phyloP scores from a whole-genome alignment of 2,329 filamentous ascomycete species.

The Beauveria sp. region DNA sequence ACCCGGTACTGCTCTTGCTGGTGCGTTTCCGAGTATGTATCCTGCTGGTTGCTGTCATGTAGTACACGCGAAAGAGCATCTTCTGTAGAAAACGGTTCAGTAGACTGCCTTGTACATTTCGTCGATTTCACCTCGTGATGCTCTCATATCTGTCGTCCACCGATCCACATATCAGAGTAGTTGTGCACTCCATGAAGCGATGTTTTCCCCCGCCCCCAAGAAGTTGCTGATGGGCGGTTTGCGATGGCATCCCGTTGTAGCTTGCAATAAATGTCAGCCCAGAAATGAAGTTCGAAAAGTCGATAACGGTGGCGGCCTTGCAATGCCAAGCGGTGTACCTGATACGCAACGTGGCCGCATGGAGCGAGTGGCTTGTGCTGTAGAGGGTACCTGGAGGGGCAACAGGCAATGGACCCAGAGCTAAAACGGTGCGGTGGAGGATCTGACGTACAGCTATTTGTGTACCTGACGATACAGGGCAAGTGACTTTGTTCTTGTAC shows the following conservation, averaged over 20 bases:
- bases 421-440: not conserved
- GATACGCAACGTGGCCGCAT: not conserved
- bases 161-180: not conserved
- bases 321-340: not conserved
- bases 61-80: not conserved
- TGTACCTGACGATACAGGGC: not conserved
- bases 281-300: not conserved
- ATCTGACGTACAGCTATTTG: not conserved
- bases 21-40: slow-evolving; percentile 29
- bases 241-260: too few relatives aligned
- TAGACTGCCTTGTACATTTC: not conserved
- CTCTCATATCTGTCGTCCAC: not conserved
- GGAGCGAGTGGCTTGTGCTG: not conserved
- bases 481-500: too few relatives aligned
- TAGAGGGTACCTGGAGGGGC: not conserved
- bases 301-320: not conserved
- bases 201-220: too few relatives aligned
- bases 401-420: not conserved
- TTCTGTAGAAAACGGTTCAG: not conserved
- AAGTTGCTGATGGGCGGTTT: too few relatives aligned
- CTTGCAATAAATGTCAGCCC: not conserved
- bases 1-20: slow-evolving; percentile 28
- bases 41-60: slow-evolving; percentile 18
- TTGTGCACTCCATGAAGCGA: not conserved
- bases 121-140: not conserved